Conservation (phyloP, 495 filamentous ascomycete genomes). For the Penicillium bialowiezense region DNA sequence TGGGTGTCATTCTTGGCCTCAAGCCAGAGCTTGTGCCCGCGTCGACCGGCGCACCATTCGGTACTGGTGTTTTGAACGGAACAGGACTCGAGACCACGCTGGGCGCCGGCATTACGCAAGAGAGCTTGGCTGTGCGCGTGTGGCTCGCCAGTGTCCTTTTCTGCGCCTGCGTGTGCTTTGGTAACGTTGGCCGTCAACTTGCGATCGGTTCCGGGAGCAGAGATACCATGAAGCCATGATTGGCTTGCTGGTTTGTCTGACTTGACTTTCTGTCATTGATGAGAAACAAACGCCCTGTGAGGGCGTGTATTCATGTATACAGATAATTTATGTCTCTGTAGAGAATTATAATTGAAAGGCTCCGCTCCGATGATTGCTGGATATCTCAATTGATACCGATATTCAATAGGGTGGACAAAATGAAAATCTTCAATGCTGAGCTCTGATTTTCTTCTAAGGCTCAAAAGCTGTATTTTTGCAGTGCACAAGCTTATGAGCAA, state of each 20-base stretch:
- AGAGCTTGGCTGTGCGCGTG: slow-evolving; percentile 72
- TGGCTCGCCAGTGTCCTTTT: slow-evolving; percentile 94
- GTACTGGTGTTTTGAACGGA: slow-evolving; percentile 27
- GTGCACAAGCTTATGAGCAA: too few species aligned
- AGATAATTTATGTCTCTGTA: background rate
- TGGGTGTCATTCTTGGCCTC: slow-evolving; percentile 65
- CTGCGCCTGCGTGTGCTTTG: slow-evolving; percentile 92
- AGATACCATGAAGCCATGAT: slow-evolving; percentile 23
- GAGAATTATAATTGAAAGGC: background rate
- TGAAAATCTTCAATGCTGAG: too few species aligned
- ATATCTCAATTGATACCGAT: background rate
- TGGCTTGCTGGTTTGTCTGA: background rate
- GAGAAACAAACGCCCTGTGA: background rate
- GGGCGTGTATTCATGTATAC: background rate
- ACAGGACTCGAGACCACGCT: slow-evolving; percentile 41
- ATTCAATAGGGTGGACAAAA: too few species aligned
- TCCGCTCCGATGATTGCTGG: background rate
- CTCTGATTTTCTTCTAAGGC: too few species aligned
- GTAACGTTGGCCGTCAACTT: slow-evolving; percentile 85
- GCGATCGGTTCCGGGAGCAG: slow-evolving; percentile 42
- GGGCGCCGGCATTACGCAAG: slow-evolving; percentile 60
- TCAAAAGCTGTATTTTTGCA: too few species aligned
- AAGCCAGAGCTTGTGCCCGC: slow-evolving; percentile 74
- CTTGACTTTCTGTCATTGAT: too few species aligned
- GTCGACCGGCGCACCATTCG: slow-evolving; percentile 43